phyloP scores from a whole-genome alignment of 176 grass and related monocot species.

The Eragrostis curvula region DNA sequence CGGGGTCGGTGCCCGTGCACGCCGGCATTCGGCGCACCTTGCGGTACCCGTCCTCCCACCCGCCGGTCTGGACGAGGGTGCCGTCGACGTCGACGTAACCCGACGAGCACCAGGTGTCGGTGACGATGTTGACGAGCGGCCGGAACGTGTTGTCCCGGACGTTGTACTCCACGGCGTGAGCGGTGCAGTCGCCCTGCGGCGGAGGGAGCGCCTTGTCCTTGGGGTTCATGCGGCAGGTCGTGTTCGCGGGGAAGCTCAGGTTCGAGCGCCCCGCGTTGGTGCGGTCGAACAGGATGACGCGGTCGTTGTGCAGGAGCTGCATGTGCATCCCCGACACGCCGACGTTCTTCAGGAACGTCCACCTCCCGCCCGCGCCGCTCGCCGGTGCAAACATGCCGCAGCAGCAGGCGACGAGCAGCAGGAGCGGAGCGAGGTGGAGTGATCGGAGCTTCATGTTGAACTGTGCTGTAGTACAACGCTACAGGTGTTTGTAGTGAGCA shows the following conservation, averaged over 20 bases:
- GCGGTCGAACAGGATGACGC: constrained; percentile 74
- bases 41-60: constrained; percentile 61
- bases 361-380: constrained; percentile 49
- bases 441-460: constrained; percentile 26
- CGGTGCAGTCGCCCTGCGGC: constrained; percentile 61
- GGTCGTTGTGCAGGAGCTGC: constrained; percentile 87
- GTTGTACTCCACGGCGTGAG: constrained; percentile 78
- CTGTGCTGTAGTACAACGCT: background rate
- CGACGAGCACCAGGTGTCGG: constrained; percentile 85
- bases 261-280: constrained; percentile 69
- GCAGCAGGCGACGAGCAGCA: constrained; percentile 23
- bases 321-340: constrained; percentile 93
- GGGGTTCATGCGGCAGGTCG: constrained; percentile 57
- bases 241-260: constrained; percentile 53
- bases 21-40: constrained; percentile 61
- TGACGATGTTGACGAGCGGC: constrained; percentile 55
- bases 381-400: constrained; percentile 9
- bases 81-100: constrained; percentile 65
- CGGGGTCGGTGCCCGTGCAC: constrained; percentile 37
- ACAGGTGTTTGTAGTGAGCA: background rate
- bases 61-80: constrained; percentile 75
- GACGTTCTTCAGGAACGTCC: constrained; percentile 70
- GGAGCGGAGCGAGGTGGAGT: background rate
- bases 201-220: constrained; percentile 36
- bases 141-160: constrained; percentile 54